These are phyloP conservation scores for Cantharellus anzutake DNA, from an alignment of 768 basidiomycete genomes.

Conservation along the genomic window DNA sequence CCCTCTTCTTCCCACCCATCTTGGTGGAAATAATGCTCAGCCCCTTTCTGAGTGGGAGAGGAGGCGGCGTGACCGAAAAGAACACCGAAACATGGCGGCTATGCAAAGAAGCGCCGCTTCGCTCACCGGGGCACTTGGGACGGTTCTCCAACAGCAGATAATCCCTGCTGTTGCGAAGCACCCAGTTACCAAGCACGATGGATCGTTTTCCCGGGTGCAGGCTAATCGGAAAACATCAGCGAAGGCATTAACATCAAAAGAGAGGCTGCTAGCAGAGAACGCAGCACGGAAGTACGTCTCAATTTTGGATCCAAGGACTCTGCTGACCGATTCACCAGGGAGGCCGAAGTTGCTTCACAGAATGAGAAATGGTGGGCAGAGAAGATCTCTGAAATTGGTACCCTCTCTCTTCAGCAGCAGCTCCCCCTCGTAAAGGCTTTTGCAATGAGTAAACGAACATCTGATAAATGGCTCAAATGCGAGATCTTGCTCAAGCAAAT, in stretches of 20 bases:
- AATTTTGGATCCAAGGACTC: constrained; percentile 23
- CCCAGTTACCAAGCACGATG: not conserved
- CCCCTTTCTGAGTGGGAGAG: constrained; percentile 20
- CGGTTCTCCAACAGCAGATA: constrained; percentile 30
- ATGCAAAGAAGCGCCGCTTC: constrained; percentile 42
- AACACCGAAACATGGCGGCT: constrained; percentile 39
- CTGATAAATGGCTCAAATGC: not conserved
- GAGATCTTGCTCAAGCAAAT: constrained; percentile 16
- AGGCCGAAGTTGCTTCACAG: constrained; percentile 21
- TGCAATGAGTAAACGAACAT: constrained; percentile 23
- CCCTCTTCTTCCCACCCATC: constrained; percentile 33
- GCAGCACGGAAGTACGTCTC: constrained; percentile 9
- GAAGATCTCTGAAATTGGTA: constrained; percentile 23
- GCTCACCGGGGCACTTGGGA: constrained; percentile 42
- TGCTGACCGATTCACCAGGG: constrained; percentile 30
- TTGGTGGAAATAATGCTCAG: constrained; percentile 26
- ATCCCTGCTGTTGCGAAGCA: constrained; percentile 24
- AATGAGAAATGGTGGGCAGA: constrained; percentile 34
- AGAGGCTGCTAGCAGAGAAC: constrained; percentile 4
- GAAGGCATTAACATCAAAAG: not conserved
- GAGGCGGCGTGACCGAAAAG: constrained; percentile 19
- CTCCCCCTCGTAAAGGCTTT: constrained; percentile 26
- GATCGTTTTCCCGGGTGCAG: not conserved
- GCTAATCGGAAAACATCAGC: not conserved
- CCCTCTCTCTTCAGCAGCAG: constrained; percentile 18